Evolutionary conservation across 306 rosid species (phyloP), one percentile per base, ranked within the genome.

Genomic region (Astragalus glycyphyllos): DNA sequence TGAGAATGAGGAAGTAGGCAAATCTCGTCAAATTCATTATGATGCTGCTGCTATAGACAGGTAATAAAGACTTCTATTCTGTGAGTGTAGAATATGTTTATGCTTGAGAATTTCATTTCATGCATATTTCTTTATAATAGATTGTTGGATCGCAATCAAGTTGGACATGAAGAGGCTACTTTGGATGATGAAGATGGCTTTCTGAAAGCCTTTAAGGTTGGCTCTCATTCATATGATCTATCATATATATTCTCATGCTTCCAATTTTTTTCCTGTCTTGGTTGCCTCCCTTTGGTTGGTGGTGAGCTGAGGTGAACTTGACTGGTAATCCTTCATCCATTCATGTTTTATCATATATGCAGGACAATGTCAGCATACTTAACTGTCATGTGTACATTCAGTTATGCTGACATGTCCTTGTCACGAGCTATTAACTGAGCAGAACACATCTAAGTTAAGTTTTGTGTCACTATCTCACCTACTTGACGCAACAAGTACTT

Each of bases 11-110:
- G 96, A 82, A 73, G 87, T 72, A 4, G 86, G 96, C 41, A 94
- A 94, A 74, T 91, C 97, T 56, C 89, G 97, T 69, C 99, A 94
- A 79, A 94, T 94, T 55, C 99, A 91, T 87, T 94, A 94, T 58
- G 99, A 94, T 74, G 97, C 82, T 61, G 85, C 95, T 47, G 94
- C 99, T n/a, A 91, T 94, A 29, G 91, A 90, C 44, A 90, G 96
- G 98, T 94, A 76, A 55, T 12, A 23, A 53, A 63, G 67, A 41
- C 17, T 38, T 47, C 8, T 73, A 59, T 8, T 13, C 4, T 26
- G 51, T 48, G 40, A 54, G 9, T 12, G 75, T 46, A 8, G 55
- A 63, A 40, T 73, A 23, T 37, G 53, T 50, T 40, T 66, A 57
- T 75, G 81, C 62, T 60, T 61, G 74, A 48, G 46, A 55, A 37